Evolutionary conservation across 208 protist genomes (phyloP).

Genomic region (Balamuthia mandrillaris): DNA sequence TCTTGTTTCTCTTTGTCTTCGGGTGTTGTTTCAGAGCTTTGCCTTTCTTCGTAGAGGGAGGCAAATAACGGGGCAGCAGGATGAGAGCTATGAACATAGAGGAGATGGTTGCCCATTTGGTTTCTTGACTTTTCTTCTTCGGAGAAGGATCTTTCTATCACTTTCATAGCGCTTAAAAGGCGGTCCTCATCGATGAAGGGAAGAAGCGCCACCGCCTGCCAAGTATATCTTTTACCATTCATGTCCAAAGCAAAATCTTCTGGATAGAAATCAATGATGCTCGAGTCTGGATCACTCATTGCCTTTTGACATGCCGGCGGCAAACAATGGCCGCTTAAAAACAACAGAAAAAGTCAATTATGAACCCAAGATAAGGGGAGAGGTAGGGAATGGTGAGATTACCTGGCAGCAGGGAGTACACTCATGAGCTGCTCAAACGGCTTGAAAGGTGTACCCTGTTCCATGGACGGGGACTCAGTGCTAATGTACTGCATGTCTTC

Average conservation of each 20-base stretch:
- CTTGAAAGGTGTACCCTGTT: slow-evolving; percentile 76
- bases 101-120: background rate
- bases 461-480: background rate
- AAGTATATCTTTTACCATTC: slow-evolving; percentile 86
- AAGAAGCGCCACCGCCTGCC: slow-evolving; percentile 74
- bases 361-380: background rate
- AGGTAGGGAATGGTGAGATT: background rate
- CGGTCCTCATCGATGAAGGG: slow-evolving; percentile 82
- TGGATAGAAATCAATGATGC: slow-evolving; percentile 90
- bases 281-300: slow-evolving; percentile 26
- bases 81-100: slow-evolving; percentile 14
- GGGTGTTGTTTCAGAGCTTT: background rate
- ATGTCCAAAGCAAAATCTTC: slow-evolving; percentile 91
- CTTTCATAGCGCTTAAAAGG: slow-evolving; percentile 46
- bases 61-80: background rate
- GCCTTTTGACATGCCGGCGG: background rate
- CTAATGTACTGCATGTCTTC: slow-evolving; percentile 57
- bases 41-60: background rate
- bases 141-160: background rate
- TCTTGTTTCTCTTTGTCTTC: background rate
- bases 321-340: background rate
- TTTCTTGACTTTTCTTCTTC: background rate
- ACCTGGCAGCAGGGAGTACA: slow-evolving; percentile 83
- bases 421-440: slow-evolving; percentile 97
- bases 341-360: background rate